Evolutionary conservation across 345 rosid genomes (phyloP).

Genomic region (Eucalyptus fibrosa): DNA sequence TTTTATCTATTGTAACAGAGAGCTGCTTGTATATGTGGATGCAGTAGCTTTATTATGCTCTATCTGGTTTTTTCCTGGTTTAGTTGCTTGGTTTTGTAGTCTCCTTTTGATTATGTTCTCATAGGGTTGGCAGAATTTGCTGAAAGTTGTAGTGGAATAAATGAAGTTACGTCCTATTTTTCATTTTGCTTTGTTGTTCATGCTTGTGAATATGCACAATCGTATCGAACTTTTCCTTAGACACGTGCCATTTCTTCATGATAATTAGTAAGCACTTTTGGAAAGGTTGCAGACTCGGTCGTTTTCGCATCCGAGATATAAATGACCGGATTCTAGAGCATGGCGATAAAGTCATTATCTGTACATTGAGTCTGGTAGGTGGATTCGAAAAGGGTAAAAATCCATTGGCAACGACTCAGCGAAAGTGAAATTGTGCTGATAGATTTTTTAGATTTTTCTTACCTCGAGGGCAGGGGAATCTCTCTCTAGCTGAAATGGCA

Average conservation of each 20-base stretch:
- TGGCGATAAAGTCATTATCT: neutral
- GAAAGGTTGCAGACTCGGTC: neutral
- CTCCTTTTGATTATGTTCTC: neutral
- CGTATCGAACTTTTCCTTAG: neutral
- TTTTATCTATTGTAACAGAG: neutral
- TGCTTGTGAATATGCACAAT: neutral
- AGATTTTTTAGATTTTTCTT: neutral
- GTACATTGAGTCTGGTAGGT: neutral
- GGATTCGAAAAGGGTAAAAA: neutral
- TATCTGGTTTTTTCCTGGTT: neutral
- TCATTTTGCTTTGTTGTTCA: neutral
- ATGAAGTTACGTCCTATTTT: neutral
- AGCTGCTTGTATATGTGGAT: neutral
- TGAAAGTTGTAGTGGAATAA: neutral
- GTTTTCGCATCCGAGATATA: neutral
- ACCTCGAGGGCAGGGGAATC: neutral
- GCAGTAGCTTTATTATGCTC: neutral
- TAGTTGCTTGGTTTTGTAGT: neutral
- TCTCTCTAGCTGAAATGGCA: neutral
- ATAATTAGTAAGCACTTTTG: neutral
- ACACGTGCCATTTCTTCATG: neutral
- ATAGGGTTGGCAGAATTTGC: neutral
- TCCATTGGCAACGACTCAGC: neutral
- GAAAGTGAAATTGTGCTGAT: neutral
- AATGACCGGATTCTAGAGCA: neutral